Conservation (phyloP, 208 protist species). For the Paratrypanosoma confusum region DNA sequence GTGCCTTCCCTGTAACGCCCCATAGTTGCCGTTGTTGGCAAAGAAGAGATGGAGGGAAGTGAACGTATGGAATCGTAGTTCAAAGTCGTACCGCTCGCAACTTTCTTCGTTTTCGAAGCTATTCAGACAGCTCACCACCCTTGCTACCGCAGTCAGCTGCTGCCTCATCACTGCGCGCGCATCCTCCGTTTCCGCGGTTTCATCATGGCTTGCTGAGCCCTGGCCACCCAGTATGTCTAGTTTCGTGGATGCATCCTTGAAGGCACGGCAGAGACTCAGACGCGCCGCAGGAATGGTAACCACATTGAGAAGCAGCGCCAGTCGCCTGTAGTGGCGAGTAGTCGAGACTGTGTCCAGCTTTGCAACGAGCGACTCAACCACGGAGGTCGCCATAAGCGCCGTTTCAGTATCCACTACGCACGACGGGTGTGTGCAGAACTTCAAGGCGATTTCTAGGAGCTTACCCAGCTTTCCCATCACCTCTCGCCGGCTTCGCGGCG, state of each 20-base stretch:
- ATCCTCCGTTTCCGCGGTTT: not conserved
- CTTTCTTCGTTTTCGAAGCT: constrained; percentile 43
- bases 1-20: constrained; percentile 11
- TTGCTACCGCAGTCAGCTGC: constrained; percentile 51
- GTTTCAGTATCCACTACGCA: constrained; percentile 50
- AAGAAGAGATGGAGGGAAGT: constrained; percentile 71
- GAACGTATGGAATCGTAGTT: constrained; percentile 77
- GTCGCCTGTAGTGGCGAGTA: constrained; percentile 39
- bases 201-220: no score
- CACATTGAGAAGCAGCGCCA: constrained; percentile 68
- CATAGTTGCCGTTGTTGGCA: constrained; percentile 53
- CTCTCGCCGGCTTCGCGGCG: not conserved
- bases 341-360: constrained; percentile 13
- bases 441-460: constrained; percentile 70
- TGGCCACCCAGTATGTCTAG: not conserved
- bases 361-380: constrained; percentile 15
- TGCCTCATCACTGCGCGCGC: not conserved
- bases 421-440: constrained; percentile 66
- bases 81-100: constrained; percentile 77
- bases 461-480: constrained; percentile 37
- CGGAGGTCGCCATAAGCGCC: constrained; percentile 23
- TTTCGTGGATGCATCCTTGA: constrained; percentile 23
- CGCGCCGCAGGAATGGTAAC: constrained; percentile 64
- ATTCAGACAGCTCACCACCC: constrained; percentile 62
- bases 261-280: constrained; percentile 32